Evolutionary conservation across 805 yeast genomes (phyloP), one percentile per base, ranked within the genome.

Genomic region (Wickerhamomyces strasburgensis): DNA sequence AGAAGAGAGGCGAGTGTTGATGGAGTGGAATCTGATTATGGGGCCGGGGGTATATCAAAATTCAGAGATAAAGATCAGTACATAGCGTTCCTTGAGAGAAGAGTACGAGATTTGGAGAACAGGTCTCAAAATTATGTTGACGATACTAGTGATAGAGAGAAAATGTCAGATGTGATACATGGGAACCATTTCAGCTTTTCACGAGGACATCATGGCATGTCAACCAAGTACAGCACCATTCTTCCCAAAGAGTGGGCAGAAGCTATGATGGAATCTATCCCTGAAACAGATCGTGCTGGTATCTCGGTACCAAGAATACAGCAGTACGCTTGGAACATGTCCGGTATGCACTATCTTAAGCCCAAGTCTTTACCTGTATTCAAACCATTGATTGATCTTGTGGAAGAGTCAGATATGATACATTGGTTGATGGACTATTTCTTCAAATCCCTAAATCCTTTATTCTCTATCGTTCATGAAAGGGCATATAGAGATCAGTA

Each of bases 321-420:
- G 49, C 71, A 67, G 34, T 78, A 73, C 47, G 83, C 81, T 13
- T 78, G 84, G 83, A 78, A 78, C 51, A 60, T 77, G 73, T 62
- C 71, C n/a, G 84, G 84, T 1, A 67, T 67, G 19, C 71, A 69
- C 47, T 78, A 73, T 48, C 43, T 75, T 14, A 43, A 40, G 27
- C 72, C 72, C 15, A 35, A 49, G 13, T 56, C 51, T 3, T 37
- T 52, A 10, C 67, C 70, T 1, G 56, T 52, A 3, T 40, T 58
- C 13, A 27, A 24, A 7, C 41, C 34, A 10, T 31, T 44, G 6
- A 35, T 49, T 16, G 49, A 51, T 19, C 39, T 58, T 14, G 34
- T 38, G 6, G 47, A 49, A 18, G 50, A 53, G 33, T 37, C 44
- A 14, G 27, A 43, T 26, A 56, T 64, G 31, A 43, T 67, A n/a